Percentiles rank a stretch among this genome's conserved stretches.
phyloP scores from a whole-genome alignment of 192 early-diverging fungal species.

The Glomus cerebriforme region DNA sequence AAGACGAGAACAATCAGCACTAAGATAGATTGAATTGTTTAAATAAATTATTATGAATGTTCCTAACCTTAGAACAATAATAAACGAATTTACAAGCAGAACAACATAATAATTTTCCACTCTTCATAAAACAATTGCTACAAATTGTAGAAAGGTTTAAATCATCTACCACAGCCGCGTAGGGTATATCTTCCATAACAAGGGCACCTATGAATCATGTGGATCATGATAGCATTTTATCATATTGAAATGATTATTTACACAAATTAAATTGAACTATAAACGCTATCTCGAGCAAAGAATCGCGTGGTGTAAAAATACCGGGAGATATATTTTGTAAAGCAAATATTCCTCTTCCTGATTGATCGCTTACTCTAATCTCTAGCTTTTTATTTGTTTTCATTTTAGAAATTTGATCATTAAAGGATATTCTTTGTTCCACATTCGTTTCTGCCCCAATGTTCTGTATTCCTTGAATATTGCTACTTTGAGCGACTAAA shows the following conservation, averaged over 20 bases:
- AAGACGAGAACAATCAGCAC: background rate
- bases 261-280: background rate
- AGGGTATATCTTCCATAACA: slow-evolving; percentile 25
- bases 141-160: slow-evolving; percentile 14
- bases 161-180: slow-evolving; percentile 31
- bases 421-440: background rate
- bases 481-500: background rate
- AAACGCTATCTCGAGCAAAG: background rate
- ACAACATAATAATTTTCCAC: slow-evolving; percentile 3
- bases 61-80: slow-evolving; percentile 29
- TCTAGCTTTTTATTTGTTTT: background rate
- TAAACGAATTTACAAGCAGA: slow-evolving; percentile 18
- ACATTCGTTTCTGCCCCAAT: background rate
- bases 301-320: background rate
- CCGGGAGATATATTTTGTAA: background rate
- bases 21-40: background rate
- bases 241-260: background rate
- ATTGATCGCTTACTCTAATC: background rate
- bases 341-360: slow-evolving; percentile 5
- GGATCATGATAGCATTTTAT: background rate
- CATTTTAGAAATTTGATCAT: background rate
- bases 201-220: slow-evolving; percentile 1
- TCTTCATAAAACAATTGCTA: slow-evolving; percentile 25
- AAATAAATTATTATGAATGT: background rate
- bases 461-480: background rate